Evolutionary conservation across 1,139 yeast genomes (phyloP).

Genomic region (Geotrichum candidum): DNA sequence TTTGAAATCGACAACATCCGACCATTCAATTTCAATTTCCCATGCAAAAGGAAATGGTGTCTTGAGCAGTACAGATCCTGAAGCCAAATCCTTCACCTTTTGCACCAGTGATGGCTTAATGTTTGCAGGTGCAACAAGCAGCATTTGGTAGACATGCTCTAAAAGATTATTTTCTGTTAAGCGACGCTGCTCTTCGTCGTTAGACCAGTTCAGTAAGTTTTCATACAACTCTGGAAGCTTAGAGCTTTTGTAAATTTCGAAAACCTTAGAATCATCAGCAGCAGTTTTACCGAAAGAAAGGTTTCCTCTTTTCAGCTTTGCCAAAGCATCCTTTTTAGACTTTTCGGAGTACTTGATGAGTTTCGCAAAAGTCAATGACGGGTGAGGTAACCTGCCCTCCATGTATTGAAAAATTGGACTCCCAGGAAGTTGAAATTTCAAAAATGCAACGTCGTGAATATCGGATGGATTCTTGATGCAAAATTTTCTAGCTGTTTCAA

Average conservation of each 20-base stretch:
- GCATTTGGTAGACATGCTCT: slow-evolving; percentile 49
- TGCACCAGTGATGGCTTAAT: slow-evolving; percentile 41
- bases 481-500: slow-evolving; percentile 18
- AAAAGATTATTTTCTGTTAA: slow-evolving; percentile 54
- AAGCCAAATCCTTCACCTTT: slow-evolving; percentile 52
- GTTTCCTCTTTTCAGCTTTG: slow-evolving; percentile 29
- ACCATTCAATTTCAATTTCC: slow-evolving; percentile 72
- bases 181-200: slow-evolving; percentile 60
- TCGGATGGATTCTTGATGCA: slow-evolving; percentile 33
- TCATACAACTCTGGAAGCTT: slow-evolving; percentile 50
- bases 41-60: slow-evolving; percentile 62
- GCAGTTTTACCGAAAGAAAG: slow-evolving; percentile 29
- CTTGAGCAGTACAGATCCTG: slow-evolving; percentile 67
- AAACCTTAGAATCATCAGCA: slow-evolving; percentile 43
- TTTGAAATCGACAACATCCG: slow-evolving; percentile 48
- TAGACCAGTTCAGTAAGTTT: slow-evolving; percentile 47
- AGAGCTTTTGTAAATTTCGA: slow-evolving; percentile 33
- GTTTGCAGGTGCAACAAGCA: slow-evolving; percentile 44
- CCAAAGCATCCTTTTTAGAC: slow-evolving; percentile 38
- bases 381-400: slow-evolving; percentile 48
- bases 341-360: slow-evolving; percentile 45
- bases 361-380: slow-evolving; percentile 45
- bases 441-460: slow-evolving; percentile 41
- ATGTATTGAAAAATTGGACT: slow-evolving; percentile 51
- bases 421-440: slow-evolving; percentile 58